Conservation (phyloP, 1,284 basidiomycete species). For the Moesziomyces sp. region DNA sequence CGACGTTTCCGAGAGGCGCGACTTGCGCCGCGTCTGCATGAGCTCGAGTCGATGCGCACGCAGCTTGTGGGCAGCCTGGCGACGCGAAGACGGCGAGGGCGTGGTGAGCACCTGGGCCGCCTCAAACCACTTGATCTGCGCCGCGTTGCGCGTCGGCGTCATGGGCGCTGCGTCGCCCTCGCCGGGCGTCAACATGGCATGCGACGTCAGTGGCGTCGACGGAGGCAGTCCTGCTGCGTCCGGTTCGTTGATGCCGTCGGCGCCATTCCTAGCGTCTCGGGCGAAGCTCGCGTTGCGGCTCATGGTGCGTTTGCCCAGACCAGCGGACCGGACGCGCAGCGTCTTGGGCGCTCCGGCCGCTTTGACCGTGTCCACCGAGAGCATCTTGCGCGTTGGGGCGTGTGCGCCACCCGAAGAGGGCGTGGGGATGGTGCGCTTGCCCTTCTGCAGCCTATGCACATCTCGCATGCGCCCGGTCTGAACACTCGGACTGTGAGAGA, state of each 20-base stretch:
- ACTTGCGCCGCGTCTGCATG: slow-evolving; percentile 38
- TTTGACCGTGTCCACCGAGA: slow-evolving; percentile 40
- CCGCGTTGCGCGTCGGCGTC: slow-evolving; percentile 61
- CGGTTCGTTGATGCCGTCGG: slow-evolving; percentile 1
- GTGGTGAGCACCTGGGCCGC: slow-evolving; percentile 60
- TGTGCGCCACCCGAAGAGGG: slow-evolving; percentile 13
- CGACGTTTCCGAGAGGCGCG: slow-evolving; percentile 36
- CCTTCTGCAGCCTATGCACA: slow-evolving; percentile 36
- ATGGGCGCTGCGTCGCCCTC: slow-evolving; percentile 45
- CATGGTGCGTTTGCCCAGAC: slow-evolving; percentile 40
- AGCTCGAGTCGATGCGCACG: slow-evolving; percentile 46
- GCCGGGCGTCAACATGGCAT: slow-evolving; percentile 7
- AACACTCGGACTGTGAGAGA: slow-evolving; percentile 37
- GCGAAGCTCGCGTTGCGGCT: slow-evolving; percentile 40
- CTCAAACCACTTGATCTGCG: slow-evolving; percentile 64
- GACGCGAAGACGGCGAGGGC: slow-evolving; percentile 52
- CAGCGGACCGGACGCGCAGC: slow-evolving; percentile 41
- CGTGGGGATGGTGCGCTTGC: slow-evolving; percentile 33
- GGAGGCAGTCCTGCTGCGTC: slow-evolving; percentile 19
- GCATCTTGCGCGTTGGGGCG: slow-evolving; percentile 38
- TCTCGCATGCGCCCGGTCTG: slow-evolving; percentile 40
- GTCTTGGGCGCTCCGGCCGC: slow-evolving; percentile 34
- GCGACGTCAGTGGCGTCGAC: slow-evolving; percentile 31
- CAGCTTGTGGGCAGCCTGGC: slow-evolving; percentile 33
- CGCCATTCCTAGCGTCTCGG: slow-evolving; percentile 11